Base-by-base conservation (phyloP, 2,329 filamentous ascomycete species). In the Epichloe uncinata region DNA sequence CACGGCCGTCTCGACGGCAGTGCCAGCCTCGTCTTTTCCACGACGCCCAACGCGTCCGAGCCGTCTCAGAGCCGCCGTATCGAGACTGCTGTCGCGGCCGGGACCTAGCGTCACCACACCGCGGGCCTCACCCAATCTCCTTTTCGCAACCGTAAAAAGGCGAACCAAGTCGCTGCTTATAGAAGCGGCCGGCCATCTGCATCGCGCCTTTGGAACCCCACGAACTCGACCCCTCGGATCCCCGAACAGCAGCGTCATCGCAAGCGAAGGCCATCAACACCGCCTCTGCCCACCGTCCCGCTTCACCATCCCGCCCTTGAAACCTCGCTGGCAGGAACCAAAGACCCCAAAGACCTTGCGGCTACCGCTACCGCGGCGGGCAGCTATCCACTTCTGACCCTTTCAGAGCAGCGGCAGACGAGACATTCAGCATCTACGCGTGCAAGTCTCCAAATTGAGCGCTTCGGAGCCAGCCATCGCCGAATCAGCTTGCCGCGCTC, bases 141-240 rank as follows among this genome's bases (percentile, higher is more conserved):
- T 55, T 75, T 77, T 57, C 72, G 70, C 54, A 72, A 59, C 54
- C 69, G 64, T 54, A 63, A 67, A 67, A 34, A 61, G 62, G 54
- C 56, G 43, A 26, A 45, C n/a, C 5, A 35, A 13, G 15, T 33
- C n/a, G 33, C 44, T 35, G 43, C 53, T 35, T 63, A 56, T 34
- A 66, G 68, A 26, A 61, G 67, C 45, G 67, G 64, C 48, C 69
- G 67, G 33, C 65, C 70, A 33, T 68, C 70, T 4, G 67, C 73
- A 20, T 71, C 72, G 43, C 74, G 75, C 36, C 73, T 80, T 55
- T 80, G 77, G 77, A 80, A 80, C 57, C 77, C 77, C 22, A 74
- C 74, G 52, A 80, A 80, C 60, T 80, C 75, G 26, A 79, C 77
- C 2, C 76, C 75, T 42, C 69, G 75, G 51, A 56, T 62, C 49